A percentile compares a stretch with the other conserved stretches of the same genome.
phyloP scores from a whole-genome alignment of 2,329 filamentous ascomycete species.

The Cordyceps cicadae region DNA sequence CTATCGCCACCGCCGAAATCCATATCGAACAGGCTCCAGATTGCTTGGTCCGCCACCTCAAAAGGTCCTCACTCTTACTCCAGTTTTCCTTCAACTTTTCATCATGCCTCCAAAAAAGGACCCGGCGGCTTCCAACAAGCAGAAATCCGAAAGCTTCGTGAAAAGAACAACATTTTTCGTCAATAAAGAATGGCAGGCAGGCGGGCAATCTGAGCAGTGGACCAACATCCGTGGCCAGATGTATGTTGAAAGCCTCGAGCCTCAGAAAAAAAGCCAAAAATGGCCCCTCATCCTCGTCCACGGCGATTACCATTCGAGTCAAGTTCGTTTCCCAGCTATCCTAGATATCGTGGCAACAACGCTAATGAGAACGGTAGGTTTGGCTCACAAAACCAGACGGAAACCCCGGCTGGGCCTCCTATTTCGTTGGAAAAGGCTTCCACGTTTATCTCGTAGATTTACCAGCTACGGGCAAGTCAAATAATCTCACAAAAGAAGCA shows the following conservation, averaged over 20 bases:
- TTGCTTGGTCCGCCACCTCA: neutral
- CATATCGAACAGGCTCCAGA: neutral
- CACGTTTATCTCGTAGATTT: constrained; percentile 36
- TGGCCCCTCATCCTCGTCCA: constrained; percentile 28
- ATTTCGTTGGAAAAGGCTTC: constrained; percentile 34
- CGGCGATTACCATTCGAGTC: constrained; percentile 28
- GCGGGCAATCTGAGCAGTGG: constrained; percentile 9
- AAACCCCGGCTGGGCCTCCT: constrained; percentile 36
- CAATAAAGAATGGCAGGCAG: constrained; percentile 18
- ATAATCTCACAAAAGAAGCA: constrained; percentile 16
- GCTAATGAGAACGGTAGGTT: constrained; percentile 19
- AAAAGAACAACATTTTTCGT: constrained; percentile 19
- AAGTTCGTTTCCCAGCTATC: constrained; percentile 17
- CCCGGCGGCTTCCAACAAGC: neutral
- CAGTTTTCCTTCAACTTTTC: neutral
- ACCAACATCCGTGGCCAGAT: constrained; percentile 21
- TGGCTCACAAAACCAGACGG: constrained; percentile 41
- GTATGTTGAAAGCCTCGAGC: constrained; percentile 28
- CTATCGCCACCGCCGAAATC: neutral
- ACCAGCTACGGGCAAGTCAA: constrained; percentile 31
- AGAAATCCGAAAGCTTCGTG: neutral
- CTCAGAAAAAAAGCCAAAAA: constrained; percentile 12
- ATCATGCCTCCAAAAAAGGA: neutral
- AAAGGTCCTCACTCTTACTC: neutral
- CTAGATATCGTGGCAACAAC: neutral